phyloP scores from a whole-genome alignment of 768 basidiomycete genomes.

The Amanita exitialis region DNA sequence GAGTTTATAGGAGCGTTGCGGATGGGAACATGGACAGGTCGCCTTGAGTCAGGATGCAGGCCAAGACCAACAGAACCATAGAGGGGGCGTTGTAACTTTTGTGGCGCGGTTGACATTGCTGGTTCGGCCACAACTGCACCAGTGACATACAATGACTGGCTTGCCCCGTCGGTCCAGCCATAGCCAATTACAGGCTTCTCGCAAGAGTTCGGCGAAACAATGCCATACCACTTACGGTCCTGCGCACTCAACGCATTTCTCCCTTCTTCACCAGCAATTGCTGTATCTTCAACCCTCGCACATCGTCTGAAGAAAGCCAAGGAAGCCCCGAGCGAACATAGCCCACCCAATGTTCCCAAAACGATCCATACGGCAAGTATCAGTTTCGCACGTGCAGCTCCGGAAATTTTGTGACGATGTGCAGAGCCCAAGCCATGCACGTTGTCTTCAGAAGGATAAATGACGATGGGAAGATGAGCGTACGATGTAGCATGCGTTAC shows the following conservation, averaged over 20 bases:
- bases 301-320: conserved; percentile 48
- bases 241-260: conserved; percentile 47
- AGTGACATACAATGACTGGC: not conserved
- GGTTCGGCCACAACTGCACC: not conserved
- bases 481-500: conserved; percentile 66
- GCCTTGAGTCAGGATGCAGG: conserved; percentile 38
- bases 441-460: conserved; percentile 27
- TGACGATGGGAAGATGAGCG: conserved; percentile 40
- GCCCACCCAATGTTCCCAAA: conserved; percentile 52
- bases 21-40: conserved; percentile 20
- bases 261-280: conserved; percentile 50
- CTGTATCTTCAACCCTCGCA: conserved; percentile 50
- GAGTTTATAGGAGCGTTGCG: conserved; percentile 25
- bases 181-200: conserved; percentile 17
- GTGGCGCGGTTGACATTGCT: conserved; percentile 4
- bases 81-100: conserved; percentile 3
- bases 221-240: conserved; percentile 63
- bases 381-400: conserved; percentile 35
- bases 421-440: conserved; percentile 22
- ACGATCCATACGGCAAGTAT: conserved; percentile 50
- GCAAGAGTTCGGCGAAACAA: conserved; percentile 16
- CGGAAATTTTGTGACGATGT: conserved; percentile 24
- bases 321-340: conserved; percentile 42
- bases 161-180: conserved; percentile 11
- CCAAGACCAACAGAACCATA: conserved; percentile 35